These are phyloP conservation scores for Dendrocalamus latiflorus DNA, from an alignment of 202 grass and related monocot species.

Conservation along the genomic window DNA sequence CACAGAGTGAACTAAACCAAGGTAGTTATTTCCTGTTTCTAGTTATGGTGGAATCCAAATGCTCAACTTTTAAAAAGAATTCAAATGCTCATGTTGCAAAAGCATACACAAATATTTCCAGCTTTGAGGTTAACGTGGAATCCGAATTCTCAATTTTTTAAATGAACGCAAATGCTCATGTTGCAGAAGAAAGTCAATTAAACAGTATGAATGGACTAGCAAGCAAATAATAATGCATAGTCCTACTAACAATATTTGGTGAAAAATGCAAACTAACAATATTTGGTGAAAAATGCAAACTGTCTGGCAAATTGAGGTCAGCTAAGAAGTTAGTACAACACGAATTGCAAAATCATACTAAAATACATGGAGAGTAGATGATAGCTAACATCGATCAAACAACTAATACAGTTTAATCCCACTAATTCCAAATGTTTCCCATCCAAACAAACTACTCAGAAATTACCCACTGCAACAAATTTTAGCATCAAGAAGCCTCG, in stretches of 20 bases:
- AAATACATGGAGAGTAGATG: not conserved
- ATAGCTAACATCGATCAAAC: not conserved
- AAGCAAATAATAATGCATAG: not conserved
- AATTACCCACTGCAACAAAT: not conserved
- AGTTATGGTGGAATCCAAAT: not conserved
- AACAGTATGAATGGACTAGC: not conserved
- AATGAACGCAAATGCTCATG: not conserved
- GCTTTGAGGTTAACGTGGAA: not conserved
- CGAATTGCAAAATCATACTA: not conserved
- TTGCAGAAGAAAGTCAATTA: not conserved
- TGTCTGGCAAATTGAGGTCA: not conserved
- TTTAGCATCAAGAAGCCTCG: conserved; percentile 8
- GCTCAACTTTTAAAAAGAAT: not conserved
- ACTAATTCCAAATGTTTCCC: not conserved
- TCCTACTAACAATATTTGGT: too few species aligned
- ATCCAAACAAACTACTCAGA: not conserved
- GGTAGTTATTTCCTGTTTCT: not conserved
- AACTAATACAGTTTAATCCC: not conserved
- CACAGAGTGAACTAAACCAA: not conserved
- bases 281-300: not conserved
- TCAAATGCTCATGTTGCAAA: not conserved
- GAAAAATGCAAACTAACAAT: not conserved
- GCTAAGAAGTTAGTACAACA: not conserved
- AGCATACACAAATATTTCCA: not conserved
- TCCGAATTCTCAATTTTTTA: not conserved